Percentiles rank a stretch among this genome's conserved stretches.
Conservation (phyloP, 345 rosid genomes). For the Citropsis articulata region DNA sequence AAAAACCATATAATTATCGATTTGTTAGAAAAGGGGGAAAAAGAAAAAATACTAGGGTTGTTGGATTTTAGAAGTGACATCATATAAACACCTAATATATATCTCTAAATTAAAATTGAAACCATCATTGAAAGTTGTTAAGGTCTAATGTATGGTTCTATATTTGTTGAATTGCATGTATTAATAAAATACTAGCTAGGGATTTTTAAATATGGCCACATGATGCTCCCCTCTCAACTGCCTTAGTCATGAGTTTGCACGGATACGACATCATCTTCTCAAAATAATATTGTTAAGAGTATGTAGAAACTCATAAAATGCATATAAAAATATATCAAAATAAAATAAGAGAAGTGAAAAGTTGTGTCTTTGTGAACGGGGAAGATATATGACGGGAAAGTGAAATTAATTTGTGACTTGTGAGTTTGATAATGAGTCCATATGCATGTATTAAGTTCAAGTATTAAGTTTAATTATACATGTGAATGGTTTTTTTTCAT, state of each 20-base stretch:
- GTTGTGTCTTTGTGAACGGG: too few relatives aligned
- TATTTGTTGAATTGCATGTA: neutral
- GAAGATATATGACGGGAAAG: too few relatives aligned
- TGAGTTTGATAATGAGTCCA: too few relatives aligned
- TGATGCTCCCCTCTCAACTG: slow-evolving; percentile 6
- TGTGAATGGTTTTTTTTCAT: too few relatives aligned
- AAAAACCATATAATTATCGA: neutral
- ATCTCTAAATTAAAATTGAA: slow-evolving; percentile 2
- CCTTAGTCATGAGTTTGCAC: neutral
- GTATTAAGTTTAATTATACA: too few relatives aligned
- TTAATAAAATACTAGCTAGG: neutral
- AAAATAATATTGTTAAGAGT: too few relatives aligned
- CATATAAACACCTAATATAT: neutral
- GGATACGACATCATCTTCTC: neutral
- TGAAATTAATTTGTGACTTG: too few relatives aligned
- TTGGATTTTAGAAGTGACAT: neutral
- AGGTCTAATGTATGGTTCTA: neutral
- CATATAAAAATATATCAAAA: too few relatives aligned
- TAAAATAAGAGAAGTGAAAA: too few relatives aligned
- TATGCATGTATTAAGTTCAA: too few relatives aligned
- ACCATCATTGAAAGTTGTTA: neutral
- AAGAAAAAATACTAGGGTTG: neutral
- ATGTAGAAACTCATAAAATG: too few relatives aligned
- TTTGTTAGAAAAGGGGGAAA: neutral
- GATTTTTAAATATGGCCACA: neutral